These are phyloP conservation scores for Abortiporus biennis DNA, from an alignment of 1,284 basidiomycete species.

Conservation along the genomic window DNA sequence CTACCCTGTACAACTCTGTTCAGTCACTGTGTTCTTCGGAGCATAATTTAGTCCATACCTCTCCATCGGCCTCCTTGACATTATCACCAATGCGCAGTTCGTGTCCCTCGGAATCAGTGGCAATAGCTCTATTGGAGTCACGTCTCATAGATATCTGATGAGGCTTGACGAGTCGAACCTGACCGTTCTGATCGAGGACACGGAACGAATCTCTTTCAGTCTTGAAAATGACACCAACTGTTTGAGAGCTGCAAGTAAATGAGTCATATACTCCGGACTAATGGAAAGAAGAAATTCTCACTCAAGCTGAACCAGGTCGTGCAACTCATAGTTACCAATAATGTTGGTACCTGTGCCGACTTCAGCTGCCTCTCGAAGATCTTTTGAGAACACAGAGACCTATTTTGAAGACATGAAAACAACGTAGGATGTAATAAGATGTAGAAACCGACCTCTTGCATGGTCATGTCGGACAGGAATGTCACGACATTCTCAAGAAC, in stretches of 20 bases:
- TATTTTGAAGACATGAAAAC: slow-evolving; percentile 22
- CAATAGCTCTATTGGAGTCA: slow-evolving; percentile 81
- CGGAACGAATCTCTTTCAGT: slow-evolving; percentile 95
- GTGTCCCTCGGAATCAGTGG: slow-evolving; percentile 86
- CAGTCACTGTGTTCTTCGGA: slow-evolving; percentile 1
- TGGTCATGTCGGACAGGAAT: slow-evolving; percentile 95
- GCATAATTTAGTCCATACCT: slow-evolving; percentile 44
- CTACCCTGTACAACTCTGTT: slow-evolving; percentile 45
- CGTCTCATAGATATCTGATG: slow-evolving; percentile 92
- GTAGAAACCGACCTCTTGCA: slow-evolving; percentile 65
- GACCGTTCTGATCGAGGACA: slow-evolving; percentile 92
- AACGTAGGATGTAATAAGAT: neutral
- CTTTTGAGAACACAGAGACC: slow-evolving; percentile 97
- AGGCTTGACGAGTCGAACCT: slow-evolving; percentile 85
- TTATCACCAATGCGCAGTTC: slow-evolving; percentile 83
- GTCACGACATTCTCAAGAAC: slow-evolving; percentile 91
- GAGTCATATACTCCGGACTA: slow-evolving; percentile 1
- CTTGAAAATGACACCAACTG: slow-evolving; percentile 96
- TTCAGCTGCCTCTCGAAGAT: slow-evolving; percentile 95
- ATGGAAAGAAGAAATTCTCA: slow-evolving; percentile 34
- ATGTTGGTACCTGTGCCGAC: slow-evolving; percentile 87
- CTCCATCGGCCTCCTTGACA: slow-evolving; percentile 90
- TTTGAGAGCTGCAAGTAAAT: slow-evolving; percentile 60
- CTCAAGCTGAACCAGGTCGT: slow-evolving; percentile 97
- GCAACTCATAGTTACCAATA: slow-evolving; percentile 91